phyloP scores from a whole-genome alignment of 805 yeast genomes.

The Candida nonsorbophila region DNA sequence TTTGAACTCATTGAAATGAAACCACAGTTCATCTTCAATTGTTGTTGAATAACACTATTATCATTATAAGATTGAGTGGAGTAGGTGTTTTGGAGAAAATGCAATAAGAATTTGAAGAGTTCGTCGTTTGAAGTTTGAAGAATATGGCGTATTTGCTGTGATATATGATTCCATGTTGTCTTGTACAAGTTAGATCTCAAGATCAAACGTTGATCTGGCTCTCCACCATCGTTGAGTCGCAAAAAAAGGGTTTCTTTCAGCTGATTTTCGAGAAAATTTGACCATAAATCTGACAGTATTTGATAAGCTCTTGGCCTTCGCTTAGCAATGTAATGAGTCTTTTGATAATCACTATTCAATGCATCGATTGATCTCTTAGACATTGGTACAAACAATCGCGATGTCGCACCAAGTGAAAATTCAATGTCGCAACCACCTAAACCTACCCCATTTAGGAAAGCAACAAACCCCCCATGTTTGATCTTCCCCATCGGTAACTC shows the following conservation, averaged over 20 bases:
- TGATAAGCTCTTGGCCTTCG: slow-evolving; percentile 1
- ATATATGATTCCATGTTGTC: not conserved
- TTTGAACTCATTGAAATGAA: slow-evolving; percentile 34
- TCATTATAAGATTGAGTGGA: slow-evolving; percentile 1
- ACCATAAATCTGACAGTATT: not conserved
- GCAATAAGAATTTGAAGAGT: slow-evolving; percentile 20
- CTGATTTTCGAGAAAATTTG: slow-evolving; percentile 1
- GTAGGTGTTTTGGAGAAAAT: slow-evolving; percentile 13
- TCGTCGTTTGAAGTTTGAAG: slow-evolving; percentile 20
- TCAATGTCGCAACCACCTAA: too few relatives aligned
- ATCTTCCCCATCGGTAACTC: too few relatives aligned
- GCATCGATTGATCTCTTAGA: slow-evolving; percentile 5
- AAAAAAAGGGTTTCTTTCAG: not conserved
- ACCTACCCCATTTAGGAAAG: too few relatives aligned
- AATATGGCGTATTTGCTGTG: slow-evolving; percentile 1
- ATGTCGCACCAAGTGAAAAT: too few relatives aligned
- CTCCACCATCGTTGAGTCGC: not conserved
- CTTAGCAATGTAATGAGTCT: slow-evolving; percentile 26
- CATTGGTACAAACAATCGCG: too few relatives aligned
- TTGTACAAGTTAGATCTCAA: slow-evolving; percentile 1
- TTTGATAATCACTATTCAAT: slow-evolving; percentile 17
- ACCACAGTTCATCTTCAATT: slow-evolving; percentile 28
- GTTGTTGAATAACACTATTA: slow-evolving; percentile 10
- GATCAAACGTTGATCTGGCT: too few relatives aligned
- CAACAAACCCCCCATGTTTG: too few relatives aligned